Evolutionary conservation across 2,329 filamentous ascomycete species (phyloP).

Genomic region (Lithohypha guttulata): DNA sequence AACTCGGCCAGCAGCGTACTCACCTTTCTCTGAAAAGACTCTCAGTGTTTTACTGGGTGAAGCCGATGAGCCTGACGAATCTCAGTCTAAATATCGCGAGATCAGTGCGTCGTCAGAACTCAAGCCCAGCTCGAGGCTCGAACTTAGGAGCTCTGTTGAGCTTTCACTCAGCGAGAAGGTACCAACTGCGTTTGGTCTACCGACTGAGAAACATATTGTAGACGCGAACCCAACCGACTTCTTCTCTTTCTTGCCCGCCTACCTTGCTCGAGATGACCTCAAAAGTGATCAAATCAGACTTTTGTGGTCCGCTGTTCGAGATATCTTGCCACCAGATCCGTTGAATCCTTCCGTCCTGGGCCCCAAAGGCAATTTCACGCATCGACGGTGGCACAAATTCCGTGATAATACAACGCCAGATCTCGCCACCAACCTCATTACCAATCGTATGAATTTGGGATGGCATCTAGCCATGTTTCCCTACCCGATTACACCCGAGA

Average conservation of each 20-base stretch:
- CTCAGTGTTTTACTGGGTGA: too few species aligned
- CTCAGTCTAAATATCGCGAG: too few species aligned
- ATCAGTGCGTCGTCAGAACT: too few species aligned
- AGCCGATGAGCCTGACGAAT: too few species aligned
- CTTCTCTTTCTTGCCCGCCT: background rate
- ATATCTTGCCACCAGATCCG: background rate
- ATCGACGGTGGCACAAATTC: background rate
- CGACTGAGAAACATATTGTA: background rate
- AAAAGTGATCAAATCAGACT: background rate
- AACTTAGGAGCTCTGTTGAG: background rate
- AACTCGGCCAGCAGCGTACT: background rate
- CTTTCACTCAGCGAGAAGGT: background rate
- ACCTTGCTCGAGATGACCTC: background rate
- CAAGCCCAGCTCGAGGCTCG: background rate
- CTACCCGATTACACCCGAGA: slow-evolving; percentile 24
- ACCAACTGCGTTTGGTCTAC: background rate
- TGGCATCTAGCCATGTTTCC: slow-evolving; percentile 1
- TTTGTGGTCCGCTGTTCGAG: background rate
- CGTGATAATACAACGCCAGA: too few species aligned
- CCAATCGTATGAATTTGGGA: background rate
- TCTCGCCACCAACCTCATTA: background rate
- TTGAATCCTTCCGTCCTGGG: background rate
- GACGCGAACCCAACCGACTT: background rate
- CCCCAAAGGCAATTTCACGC: background rate
- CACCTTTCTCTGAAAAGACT: too few species aligned